phyloP scores from a whole-genome alignment of 768 basidiomycete species.

The Tulasnella calospora region DNA sequence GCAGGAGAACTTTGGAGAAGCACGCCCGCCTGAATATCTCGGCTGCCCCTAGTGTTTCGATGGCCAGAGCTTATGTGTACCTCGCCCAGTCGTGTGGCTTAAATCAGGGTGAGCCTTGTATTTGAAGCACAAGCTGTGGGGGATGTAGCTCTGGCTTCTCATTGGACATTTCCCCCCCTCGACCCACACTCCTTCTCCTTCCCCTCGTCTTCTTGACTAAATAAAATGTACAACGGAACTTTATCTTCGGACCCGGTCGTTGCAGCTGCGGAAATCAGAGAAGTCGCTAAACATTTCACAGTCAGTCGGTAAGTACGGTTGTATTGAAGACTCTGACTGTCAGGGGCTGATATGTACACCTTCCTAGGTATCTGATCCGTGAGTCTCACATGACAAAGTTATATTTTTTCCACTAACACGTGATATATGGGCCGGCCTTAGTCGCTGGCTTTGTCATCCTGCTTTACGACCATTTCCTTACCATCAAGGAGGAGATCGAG shows the following conservation, averaged over 20 bases:
- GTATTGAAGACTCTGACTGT: not conserved
- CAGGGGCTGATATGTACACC: not conserved
- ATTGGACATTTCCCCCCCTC: not conserved
- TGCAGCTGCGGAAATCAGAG: not conserved
- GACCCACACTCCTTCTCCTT: not conserved
- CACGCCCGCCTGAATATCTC: not conserved
- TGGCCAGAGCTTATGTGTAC: not conserved
- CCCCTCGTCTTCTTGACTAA: not conserved
- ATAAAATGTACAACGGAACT: not conserved
- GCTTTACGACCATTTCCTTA: conserved; percentile 20
- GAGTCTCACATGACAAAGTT: not conserved
- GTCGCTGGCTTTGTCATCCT: conserved; percentile 9
- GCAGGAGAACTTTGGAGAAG: not conserved
- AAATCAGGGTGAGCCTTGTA: not conserved
- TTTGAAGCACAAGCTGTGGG: not conserved
- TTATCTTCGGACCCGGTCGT: not conserved
- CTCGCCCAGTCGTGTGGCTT: conserved; percentile 7
- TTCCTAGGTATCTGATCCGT: conserved; percentile 10
- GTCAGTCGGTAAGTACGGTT: not conserved
- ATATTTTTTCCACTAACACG: not conserved
- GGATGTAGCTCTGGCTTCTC: not conserved
- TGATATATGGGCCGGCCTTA: not conserved
- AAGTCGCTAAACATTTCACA: not conserved
- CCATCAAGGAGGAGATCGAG: conserved; percentile 2
- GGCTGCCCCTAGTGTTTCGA: not conserved